Evolutionary conservation across 2,329 filamentous ascomycete genomes (phyloP).

Genomic region (Boeremia exigua): DNA sequence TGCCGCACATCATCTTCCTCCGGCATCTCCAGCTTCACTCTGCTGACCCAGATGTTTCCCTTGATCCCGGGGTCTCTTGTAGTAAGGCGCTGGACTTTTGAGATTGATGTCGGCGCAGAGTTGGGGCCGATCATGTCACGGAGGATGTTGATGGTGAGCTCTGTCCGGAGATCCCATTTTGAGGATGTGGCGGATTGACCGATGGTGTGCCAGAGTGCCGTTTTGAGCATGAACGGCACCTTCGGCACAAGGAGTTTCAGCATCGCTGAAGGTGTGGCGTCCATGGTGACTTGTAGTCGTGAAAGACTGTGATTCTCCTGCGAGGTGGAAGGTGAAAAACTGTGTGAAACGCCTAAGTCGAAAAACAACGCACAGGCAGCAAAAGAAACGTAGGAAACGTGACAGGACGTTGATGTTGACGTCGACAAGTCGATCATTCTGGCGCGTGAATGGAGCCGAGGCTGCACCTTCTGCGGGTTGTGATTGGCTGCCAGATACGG

Average conservation of each 20-base stretch:
- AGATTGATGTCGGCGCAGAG: slow-evolving; percentile 31
- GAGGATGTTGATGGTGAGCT: slow-evolving; percentile 74
- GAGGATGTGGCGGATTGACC: slow-evolving; percentile 71
- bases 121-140: slow-evolving; percentile 54
- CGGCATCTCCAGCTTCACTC: slow-evolving; percentile 68
- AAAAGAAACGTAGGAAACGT: not conserved
- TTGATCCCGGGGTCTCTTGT: slow-evolving; percentile 72
- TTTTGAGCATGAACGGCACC: slow-evolving; percentile 67
- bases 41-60: slow-evolving; percentile 82
- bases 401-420: slow-evolving; percentile 5
- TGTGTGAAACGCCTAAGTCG: not conserved
- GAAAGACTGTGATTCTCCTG: too few species aligned
- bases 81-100: slow-evolving; percentile 63
- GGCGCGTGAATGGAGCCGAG: slow-evolving; percentile 11
- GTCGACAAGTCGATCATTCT: slow-evolving; percentile 10
- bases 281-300: slow-evolving; percentile 30
- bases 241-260: slow-evolving; percentile 45
- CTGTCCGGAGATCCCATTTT: slow-evolving; percentile 80
- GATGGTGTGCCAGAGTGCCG: slow-evolving; percentile 68
- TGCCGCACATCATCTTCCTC: slow-evolving; percentile 60
- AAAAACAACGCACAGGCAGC: not conserved
- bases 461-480: not conserved
- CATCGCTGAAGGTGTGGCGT: slow-evolving; percentile 42
- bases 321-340: too few species aligned
- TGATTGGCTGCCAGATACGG: slow-evolving; percentile 11